These are phyloP conservation scores for Talaromyces trachyspermus DNA, from an alignment of 495 filamentous ascomycete genomes.

Conservation along the genomic window DNA sequence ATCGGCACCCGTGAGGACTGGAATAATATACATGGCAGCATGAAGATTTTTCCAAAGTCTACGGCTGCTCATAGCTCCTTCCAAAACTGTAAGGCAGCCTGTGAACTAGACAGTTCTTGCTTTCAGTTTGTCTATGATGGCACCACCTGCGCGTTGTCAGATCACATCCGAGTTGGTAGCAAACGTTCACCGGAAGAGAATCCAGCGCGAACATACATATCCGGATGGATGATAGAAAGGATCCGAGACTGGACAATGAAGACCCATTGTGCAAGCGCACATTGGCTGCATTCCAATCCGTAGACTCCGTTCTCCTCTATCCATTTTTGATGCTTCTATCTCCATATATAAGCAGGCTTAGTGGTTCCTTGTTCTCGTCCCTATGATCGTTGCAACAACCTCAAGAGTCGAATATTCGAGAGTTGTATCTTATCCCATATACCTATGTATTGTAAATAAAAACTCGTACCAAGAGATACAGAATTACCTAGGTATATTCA, in stretches of 20 bases:
- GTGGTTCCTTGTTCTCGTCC: background rate
- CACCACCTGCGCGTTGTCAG: conserved; percentile 1
- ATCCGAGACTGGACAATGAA: background rate
- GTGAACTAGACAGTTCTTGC: background rate
- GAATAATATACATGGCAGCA: conserved; percentile 3
- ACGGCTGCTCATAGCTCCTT: background rate
- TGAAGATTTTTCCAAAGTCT: background rate
- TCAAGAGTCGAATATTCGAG: no score
- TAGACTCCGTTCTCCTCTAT: background rate
- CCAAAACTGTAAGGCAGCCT: conserved; percentile 1
- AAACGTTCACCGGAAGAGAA: background rate
- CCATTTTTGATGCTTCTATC: background rate
- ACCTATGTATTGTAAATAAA: no score
- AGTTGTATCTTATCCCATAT: no score
- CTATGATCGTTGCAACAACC: background rate
- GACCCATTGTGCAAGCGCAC: background rate
- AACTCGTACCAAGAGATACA: no score
- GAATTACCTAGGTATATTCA: no score
- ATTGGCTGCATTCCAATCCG: conserved; percentile 6
- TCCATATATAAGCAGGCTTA: background rate
- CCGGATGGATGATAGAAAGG: conserved; percentile 2
- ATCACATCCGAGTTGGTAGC: conserved; percentile 3
- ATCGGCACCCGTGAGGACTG: background rate
- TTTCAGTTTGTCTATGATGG: conserved; percentile 5
- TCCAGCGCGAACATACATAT: background rate